Percentiles rank a stretch among this genome's conserved stretches.
Evolutionary conservation across 1,284 basidiomycete species (phyloP).

Genomic region (Microbotryomycetes sp.): DNA sequence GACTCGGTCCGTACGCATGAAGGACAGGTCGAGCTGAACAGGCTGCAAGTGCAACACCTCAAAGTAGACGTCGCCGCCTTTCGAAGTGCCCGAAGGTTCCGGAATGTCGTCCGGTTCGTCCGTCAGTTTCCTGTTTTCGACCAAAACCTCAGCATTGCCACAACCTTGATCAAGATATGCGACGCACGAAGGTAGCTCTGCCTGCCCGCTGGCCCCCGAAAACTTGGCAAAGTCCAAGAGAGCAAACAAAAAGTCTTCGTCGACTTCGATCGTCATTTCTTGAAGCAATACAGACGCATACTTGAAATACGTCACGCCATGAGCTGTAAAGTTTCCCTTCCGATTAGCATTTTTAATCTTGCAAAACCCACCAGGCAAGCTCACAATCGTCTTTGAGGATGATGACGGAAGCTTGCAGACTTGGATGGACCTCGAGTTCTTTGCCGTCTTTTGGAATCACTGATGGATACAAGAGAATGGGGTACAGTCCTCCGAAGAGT

Average conservation of each 20-base stretch:
- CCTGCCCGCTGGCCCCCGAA: slow-evolving; percentile 81
- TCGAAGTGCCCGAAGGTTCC: slow-evolving; percentile 60
- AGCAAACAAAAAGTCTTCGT: slow-evolving; percentile 93
- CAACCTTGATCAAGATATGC: background rate
- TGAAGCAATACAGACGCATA: slow-evolving; percentile 93
- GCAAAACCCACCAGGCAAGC: slow-evolving; percentile 17
- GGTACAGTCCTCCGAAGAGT: slow-evolving; percentile 90
- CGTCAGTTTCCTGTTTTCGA: slow-evolving; percentile 70
- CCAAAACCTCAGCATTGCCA: no score
- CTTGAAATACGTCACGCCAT: slow-evolving; percentile 94
- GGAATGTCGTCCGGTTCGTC: slow-evolving; percentile 66
- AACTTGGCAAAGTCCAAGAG: slow-evolving; percentile 87
- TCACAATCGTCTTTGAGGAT: slow-evolving; percentile 88
- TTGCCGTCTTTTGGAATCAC: slow-evolving; percentile 75
- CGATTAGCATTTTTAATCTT: no score
- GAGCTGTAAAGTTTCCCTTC: slow-evolving; percentile 64
- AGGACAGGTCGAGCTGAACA: slow-evolving; percentile 83
- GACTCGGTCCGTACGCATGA: slow-evolving; percentile 91
- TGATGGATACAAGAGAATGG: slow-evolving; percentile 92
- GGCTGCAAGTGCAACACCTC: slow-evolving; percentile 97
- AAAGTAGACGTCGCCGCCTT: slow-evolving; percentile 81
- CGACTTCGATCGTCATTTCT: slow-evolving; percentile 88
- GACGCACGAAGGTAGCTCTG: slow-evolving; percentile 44
- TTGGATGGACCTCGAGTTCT: slow-evolving; percentile 73
- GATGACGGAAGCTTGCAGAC: slow-evolving; percentile 79